phyloP scores from a whole-genome alignment of 495 filamentous ascomycete genomes.

The Penicillium fimorum region DNA sequence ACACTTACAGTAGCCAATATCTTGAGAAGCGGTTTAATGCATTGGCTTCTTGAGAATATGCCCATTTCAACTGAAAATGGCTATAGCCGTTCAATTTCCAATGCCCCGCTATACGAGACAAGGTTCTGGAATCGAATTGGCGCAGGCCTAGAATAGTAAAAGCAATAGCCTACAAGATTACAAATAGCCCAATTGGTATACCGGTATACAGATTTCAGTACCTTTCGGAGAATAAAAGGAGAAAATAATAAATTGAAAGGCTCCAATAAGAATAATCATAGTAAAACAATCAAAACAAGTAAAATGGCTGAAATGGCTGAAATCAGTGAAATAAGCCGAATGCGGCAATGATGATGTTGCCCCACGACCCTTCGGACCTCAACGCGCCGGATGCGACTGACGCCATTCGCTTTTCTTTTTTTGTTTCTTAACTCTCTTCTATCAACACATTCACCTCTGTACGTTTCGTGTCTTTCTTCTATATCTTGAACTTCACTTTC shows the following conservation, averaged over 20 bases:
- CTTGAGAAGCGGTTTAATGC: not conserved
- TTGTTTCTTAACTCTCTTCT: constrained; percentile 10
- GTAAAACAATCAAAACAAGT: not conserved
- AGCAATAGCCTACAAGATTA: constrained; percentile 1
- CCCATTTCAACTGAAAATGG: not conserved
- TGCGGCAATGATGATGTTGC: constrained; percentile 37
- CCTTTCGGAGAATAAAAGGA: not conserved
- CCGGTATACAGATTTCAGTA: not conserved
- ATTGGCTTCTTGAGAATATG: not conserved
- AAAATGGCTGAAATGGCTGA: not conserved
- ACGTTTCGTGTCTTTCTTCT: constrained; percentile 9
- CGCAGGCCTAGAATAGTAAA: constrained; percentile 2
- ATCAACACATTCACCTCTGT: constrained; percentile 14
- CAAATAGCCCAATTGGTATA: not conserved
- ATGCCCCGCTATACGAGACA: not conserved
- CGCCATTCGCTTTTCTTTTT: constrained; percentile 29
- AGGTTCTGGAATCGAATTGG: constrained; percentile 2
- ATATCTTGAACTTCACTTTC: constrained; percentile 2
- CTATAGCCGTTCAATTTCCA: constrained; percentile 4
- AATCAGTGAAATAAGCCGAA: constrained; percentile 11
- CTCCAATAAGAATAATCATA: not conserved
- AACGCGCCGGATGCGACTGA: constrained; percentile 39
- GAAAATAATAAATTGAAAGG: not conserved
- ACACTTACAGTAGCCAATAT: not conserved
- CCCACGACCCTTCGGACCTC: constrained; percentile 45